Conservation (phyloP, 2,329 filamentous ascomycete species). For the Hymenoscyphus infarciens region DNA sequence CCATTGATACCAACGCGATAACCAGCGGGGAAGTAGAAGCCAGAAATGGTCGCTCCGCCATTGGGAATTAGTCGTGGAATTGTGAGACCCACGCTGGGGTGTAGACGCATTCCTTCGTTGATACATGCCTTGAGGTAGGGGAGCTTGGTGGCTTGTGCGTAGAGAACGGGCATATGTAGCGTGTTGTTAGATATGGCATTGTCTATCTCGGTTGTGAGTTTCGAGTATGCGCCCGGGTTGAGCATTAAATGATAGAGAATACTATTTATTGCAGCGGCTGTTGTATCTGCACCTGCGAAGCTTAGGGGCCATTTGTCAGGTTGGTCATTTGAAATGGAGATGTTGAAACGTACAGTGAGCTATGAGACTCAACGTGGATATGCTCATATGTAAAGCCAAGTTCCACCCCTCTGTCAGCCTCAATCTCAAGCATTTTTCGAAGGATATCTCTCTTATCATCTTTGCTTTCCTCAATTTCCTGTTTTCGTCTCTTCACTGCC, state of each 20-base stretch:
- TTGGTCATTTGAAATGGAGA: background rate
- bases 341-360: background rate
- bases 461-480: background rate
- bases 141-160: slow-evolving; percentile 3
- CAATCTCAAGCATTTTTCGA: background rate
- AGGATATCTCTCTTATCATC: background rate
- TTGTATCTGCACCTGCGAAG: background rate
- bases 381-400: background rate
- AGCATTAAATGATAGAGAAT: background rate
- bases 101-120: slow-evolving; percentile 13
- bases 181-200: background rate
- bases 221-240: background rate
- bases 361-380: background rate
- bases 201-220: background rate
- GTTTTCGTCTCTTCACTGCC: background rate
- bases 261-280: background rate
- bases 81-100: slow-evolving; percentile 6
- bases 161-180: too few species aligned
- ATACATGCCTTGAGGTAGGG: slow-evolving; percentile 14
- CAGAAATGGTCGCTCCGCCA: background rate
- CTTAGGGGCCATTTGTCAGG: background rate
- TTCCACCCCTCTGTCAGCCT: background rate
- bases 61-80: slow-evolving; percentile 10
- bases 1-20: too few species aligned
- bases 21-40: too few species aligned